Conservation (phyloP, 2,329 filamentous ascomycete genomes). For the Rhynchosporium secalis region DNA sequence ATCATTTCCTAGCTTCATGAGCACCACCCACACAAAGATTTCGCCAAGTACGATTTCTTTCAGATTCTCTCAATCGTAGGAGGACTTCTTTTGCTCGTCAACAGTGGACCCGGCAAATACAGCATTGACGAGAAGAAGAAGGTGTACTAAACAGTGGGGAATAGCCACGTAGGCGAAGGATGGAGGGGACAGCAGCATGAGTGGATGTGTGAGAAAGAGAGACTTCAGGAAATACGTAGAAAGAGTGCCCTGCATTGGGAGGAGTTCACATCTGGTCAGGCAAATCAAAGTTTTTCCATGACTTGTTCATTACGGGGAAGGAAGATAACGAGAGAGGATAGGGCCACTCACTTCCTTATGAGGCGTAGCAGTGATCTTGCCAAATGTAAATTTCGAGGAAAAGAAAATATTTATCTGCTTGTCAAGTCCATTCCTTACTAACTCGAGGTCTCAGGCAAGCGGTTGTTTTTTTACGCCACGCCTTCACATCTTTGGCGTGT, state of each 20-base stretch:
- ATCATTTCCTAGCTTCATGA: slow-evolving; percentile 73
- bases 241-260: slow-evolving; percentile 33
- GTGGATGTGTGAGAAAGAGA: slow-evolving; percentile 17
- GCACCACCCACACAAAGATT: slow-evolving; percentile 98
- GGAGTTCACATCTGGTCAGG: slow-evolving; percentile 30
- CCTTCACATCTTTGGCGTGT: too few relatives aligned
- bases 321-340: slow-evolving; percentile 4
- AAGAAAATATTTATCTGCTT: neutral
- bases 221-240: slow-evolving; percentile 28
- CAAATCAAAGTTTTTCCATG: slow-evolving; percentile 16
- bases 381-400: slow-evolving; percentile 22
- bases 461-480: too few relatives aligned
- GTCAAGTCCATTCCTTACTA: too few relatives aligned
- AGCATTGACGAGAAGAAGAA: slow-evolving; percentile 99
- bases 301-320: slow-evolving; percentile 14
- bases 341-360: slow-evolving; percentile 10
- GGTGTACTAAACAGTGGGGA: slow-evolving; percentile 70
- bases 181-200: slow-evolving; percentile 6
- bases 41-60: slow-evolving; percentile 99
- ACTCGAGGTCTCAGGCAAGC: too few relatives aligned
- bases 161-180: neutral
- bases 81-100: slow-evolving; percentile 92
- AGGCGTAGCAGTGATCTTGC: slow-evolving; percentile 23
- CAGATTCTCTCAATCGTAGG: slow-evolving; percentile 98
- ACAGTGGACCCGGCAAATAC: slow-evolving; percentile 97